Percentiles rank a stretch among this genome's conserved stretches.
Evolutionary conservation across 352 stramenopile species (phyloP).

Genomic region (Phytophthora idaei): DNA sequence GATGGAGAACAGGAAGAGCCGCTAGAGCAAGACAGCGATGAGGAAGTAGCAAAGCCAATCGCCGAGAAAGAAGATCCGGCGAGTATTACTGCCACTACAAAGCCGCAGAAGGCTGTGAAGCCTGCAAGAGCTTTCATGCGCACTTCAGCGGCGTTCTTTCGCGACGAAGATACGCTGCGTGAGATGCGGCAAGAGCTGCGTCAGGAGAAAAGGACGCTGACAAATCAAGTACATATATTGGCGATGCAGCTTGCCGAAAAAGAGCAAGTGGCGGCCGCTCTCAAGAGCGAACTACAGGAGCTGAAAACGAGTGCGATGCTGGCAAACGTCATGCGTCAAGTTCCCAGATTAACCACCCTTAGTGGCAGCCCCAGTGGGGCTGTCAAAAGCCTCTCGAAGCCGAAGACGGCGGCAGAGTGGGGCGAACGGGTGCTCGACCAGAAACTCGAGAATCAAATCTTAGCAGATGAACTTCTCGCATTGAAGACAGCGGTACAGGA

Average conservation of each 20-base stretch:
- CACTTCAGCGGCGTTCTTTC: slow-evolving; percentile 46
- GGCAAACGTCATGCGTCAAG: slow-evolving; percentile 30
- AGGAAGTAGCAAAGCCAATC: background rate
- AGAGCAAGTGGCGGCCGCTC: slow-evolving; percentile 32
- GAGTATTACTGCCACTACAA: background rate
- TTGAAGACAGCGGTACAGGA: slow-evolving; percentile 40
- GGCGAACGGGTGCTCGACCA: slow-evolving; percentile 46
- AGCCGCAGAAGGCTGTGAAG: slow-evolving; percentile 5
- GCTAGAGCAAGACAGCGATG: slow-evolving; percentile 7
- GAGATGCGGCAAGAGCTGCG: slow-evolving; percentile 47
- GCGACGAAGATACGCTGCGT: slow-evolving; percentile 53
- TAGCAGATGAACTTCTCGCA: slow-evolving; percentile 38
- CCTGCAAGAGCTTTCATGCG: slow-evolving; percentile 29
- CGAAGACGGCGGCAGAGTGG: slow-evolving; percentile 48
- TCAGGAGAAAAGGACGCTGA: slow-evolving; percentile 46
- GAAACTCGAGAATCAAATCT: slow-evolving; percentile 48
- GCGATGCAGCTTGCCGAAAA: slow-evolving; percentile 40
- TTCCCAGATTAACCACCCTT: slow-evolving; percentile 7
- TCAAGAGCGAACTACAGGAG: slow-evolving; percentile 57
- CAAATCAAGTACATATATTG: slow-evolving; percentile 38
- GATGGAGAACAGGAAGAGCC: slow-evolving; percentile 1
- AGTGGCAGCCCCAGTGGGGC: slow-evolving; percentile 1
- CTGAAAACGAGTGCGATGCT: slow-evolving; percentile 67
- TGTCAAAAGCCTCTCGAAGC: slow-evolving; percentile 1
- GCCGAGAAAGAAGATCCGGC: background rate